Conservation (phyloP, 345 rosid genomes). For the Dimocarpus longan region DNA sequence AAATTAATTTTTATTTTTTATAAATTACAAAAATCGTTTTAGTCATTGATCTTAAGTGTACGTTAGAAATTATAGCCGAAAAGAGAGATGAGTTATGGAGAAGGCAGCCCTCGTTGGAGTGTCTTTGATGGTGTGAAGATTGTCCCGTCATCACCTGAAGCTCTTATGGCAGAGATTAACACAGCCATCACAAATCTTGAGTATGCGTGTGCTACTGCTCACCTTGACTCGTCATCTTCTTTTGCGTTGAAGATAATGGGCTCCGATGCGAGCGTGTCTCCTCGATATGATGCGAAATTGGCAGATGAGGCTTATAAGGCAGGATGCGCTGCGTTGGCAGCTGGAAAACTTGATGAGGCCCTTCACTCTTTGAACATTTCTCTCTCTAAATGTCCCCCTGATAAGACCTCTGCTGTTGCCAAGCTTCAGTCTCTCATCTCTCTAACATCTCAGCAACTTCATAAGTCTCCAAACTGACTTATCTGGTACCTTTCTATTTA, state of each 20-base stretch:
- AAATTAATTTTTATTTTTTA: too few relatives aligned
- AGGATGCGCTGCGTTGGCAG: constrained; percentile 67
- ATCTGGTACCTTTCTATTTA: not conserved
- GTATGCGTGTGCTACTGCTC: constrained; percentile 43
- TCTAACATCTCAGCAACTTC: constrained; percentile 37
- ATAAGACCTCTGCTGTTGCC: constrained; percentile 51
- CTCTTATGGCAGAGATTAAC: constrained; percentile 68
- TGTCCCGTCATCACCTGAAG: constrained; percentile 53
- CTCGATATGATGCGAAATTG: constrained; percentile 43
- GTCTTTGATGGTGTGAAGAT: constrained; percentile 53
- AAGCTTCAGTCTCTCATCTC: constrained; percentile 59
- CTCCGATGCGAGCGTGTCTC: constrained; percentile 16
- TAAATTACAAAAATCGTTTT: not conserved
- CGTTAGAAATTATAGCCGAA: not conserved
- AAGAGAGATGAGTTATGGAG: constrained; percentile 49
- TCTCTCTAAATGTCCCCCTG: constrained; percentile 44
- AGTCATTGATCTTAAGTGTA: not conserved
- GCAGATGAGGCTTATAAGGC: constrained; percentile 72
- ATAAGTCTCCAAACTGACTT: constrained; percentile 21
- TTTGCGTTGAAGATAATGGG: constrained; percentile 21
- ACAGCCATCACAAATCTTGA: constrained; percentile 56
- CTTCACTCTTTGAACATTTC: constrained; percentile 56
- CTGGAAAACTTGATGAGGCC: constrained; percentile 72
- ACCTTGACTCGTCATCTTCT: constrained; percentile 45
- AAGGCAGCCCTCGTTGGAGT: constrained; percentile 38